Percentiles rank a stretch among this genome's conserved stretches.
Conservation (phyloP, 139 green algal genomes). For the Yamagishiella unicocca region DNA sequence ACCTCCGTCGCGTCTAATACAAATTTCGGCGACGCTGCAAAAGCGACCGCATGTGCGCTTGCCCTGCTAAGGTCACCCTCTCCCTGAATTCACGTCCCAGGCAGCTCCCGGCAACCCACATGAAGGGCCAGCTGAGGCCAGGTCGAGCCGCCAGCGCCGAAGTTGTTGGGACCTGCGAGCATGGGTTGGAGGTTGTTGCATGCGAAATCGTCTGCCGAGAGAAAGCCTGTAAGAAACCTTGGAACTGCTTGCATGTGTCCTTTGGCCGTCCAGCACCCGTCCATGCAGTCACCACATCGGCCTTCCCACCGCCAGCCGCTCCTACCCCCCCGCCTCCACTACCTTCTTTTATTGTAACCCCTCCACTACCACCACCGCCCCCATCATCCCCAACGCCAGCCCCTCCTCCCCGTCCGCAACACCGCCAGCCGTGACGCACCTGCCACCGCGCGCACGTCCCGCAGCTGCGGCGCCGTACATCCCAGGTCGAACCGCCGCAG, state of each 20-base stretch:
- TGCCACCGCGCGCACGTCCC: constrained; percentile 44
- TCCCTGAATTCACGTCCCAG: too few relatives aligned
- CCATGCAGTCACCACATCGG: too few relatives aligned
- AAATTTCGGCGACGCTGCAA: too few relatives aligned
- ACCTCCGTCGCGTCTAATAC: too few relatives aligned
- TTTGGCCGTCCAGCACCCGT: too few relatives aligned
- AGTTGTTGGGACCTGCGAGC: constrained; percentile 38
- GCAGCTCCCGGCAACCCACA: neutral
- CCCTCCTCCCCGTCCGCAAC: neutral
- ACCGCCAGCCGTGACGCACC: neutral
- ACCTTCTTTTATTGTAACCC: neutral
- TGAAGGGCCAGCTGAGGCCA: constrained; percentile 51
- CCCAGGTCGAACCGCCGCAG: constrained; percentile 41
- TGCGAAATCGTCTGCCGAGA: too few relatives aligned
- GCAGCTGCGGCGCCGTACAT: constrained; percentile 35
- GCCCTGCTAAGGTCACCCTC: too few relatives aligned
- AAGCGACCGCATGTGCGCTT: too few relatives aligned
- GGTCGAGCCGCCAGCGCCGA: neutral
- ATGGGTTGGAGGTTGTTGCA: too few relatives aligned
- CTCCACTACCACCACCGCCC: neutral
- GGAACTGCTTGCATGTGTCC: too few relatives aligned
- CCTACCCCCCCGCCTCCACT: neutral
- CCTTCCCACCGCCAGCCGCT: too few relatives aligned
- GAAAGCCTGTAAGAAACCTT: too few relatives aligned
- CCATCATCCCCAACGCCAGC: neutral